Evolutionary conservation across 345 rosid species (phyloP), one percentile per base, ranked within the genome.

Genomic region (Gossypium thurberi): DNA sequence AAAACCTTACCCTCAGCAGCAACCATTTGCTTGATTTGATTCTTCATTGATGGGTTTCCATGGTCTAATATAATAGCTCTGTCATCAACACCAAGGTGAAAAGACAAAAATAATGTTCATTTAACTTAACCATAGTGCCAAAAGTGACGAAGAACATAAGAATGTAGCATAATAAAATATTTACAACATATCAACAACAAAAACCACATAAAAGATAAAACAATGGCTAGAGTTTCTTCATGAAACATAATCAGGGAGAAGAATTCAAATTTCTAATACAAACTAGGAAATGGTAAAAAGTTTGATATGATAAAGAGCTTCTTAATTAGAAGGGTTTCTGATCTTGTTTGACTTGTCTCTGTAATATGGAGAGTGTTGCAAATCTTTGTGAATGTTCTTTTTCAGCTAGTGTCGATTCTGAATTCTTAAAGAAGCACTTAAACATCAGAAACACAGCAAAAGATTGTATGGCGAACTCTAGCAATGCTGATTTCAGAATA

Each of bases 31-130:
- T 87, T 87, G 74, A 86, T 77, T 73, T 87, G 94, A 79, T 74
- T 80, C 79, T 89, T 86, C 86, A 87, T 76, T 26, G 93, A 82
- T 20, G 99, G 94, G 82, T 84, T 91, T 72, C 88, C 98, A 74
- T 82, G 88, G 55, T 95, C 99, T 77, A 95, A 83, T 53, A 92
- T 86, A 79, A 95, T 93, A 71, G 99, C 91, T 87, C 99, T 95
- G 90, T 40, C 75, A 84, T 44, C 73, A 80, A n/a, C 20, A 65
- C 50, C 6, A 46, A 69, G 65, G 44, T 69, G 67, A 4, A 52
- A 51, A 20, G 46, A 69, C n/a, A n/a, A 69, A 69, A 28, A 69
- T 52, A 51, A 20, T 65, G 17, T 12, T 65, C 28, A 65, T 65
- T 20, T 20, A 69, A 69, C 17, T 33, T 51, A 4, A 18, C 46